Percentiles rank a stretch among this genome's conserved stretches.
Evolutionary conservation across 2,329 filamentous ascomycete species (phyloP).

Genomic region (Colletotrichum paranaense): DNA sequence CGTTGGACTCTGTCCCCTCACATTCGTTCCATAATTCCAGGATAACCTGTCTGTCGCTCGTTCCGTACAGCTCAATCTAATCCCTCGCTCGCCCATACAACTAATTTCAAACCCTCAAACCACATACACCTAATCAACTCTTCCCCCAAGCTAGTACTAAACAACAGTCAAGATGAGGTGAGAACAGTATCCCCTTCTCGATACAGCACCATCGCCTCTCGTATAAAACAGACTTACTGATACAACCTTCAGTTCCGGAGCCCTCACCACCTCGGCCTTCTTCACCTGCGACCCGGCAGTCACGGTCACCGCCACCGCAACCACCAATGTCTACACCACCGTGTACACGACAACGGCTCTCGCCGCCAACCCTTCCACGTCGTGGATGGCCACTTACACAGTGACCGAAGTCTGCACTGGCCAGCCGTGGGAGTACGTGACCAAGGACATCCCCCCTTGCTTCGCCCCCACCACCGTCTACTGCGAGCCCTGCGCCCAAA

Average conservation of each 20-base stretch:
- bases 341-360: conserved; percentile 50
- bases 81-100: not conserved
- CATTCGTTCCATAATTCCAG: conserved; percentile 16
- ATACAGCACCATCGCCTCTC: not conserved
- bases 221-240: conserved; percentile 22
- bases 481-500: conserved; percentile 46
- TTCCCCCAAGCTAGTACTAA: conserved; percentile 2
- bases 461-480: conserved; percentile 51
- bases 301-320: conserved; percentile 36
- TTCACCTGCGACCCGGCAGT: conserved; percentile 43
- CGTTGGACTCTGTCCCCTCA: conserved; percentile 24
- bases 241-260: conserved; percentile 41
- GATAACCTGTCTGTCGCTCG: conserved; percentile 18
- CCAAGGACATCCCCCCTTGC: conserved; percentile 47
- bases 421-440: conserved; percentile 42
- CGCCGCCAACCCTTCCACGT: conserved; percentile 51
- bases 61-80: conserved; percentile 20
- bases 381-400: conserved; percentile 55
- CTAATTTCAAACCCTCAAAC: not conserved
- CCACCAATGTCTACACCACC: conserved; percentile 45
- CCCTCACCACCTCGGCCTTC: conserved; percentile 44
- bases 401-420: conserved; percentile 50
- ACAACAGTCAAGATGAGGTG: conserved; percentile 37
- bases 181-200: not conserved
- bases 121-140: not conserved